Conservation (phyloP, 2,329 filamentous ascomycete genomes). For the Fusarium coffeatum region DNA sequence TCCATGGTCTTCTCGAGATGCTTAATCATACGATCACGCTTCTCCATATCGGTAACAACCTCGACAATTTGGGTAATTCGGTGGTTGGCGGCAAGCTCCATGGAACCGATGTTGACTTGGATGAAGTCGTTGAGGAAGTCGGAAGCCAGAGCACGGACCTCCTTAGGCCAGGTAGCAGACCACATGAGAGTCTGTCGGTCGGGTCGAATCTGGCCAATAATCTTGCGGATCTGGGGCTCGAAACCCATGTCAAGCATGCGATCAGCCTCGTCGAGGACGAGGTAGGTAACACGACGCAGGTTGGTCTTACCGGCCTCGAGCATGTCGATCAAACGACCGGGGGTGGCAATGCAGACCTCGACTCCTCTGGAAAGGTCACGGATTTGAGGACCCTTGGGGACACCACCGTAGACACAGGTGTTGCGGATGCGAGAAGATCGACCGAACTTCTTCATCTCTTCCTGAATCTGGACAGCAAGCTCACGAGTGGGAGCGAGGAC, state of each 20-base stretch:
- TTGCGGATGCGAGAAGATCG: constrained; percentile 98
- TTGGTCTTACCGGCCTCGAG: constrained; percentile 98
- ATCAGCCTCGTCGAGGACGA: constrained; percentile 98
- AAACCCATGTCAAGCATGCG: constrained; percentile 99
- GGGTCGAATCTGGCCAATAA: constrained; percentile 95
- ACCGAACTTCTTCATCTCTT: constrained; percentile 98
- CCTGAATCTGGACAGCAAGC: constrained; percentile 97
- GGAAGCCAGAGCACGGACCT: constrained; percentile 89
- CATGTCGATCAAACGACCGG: constrained; percentile 98
- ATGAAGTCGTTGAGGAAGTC: constrained; percentile 97
- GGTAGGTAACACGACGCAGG: constrained; percentile 95
- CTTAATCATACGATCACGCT: constrained; percentile 97
- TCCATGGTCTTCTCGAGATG: constrained; percentile 99
- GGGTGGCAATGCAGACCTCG: constrained; percentile 98
- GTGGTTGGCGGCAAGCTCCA: constrained; percentile 96
- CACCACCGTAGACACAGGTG: constrained; percentile 98
- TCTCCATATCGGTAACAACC: constrained; percentile 95
- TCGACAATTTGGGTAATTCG: constrained; percentile 98
- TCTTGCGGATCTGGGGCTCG: constrained; percentile 99
- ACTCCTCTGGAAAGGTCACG: constrained; percentile 94
- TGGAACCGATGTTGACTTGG: constrained; percentile 97
- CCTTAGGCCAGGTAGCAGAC: constrained; percentile 99
- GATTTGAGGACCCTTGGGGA: constrained; percentile 97
- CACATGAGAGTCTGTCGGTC: constrained; percentile 99
- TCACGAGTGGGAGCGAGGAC: constrained; percentile 97